Evolutionary conservation across 306 rosid species (phyloP).

Genomic region (Luffa aegyptiaca): DNA sequence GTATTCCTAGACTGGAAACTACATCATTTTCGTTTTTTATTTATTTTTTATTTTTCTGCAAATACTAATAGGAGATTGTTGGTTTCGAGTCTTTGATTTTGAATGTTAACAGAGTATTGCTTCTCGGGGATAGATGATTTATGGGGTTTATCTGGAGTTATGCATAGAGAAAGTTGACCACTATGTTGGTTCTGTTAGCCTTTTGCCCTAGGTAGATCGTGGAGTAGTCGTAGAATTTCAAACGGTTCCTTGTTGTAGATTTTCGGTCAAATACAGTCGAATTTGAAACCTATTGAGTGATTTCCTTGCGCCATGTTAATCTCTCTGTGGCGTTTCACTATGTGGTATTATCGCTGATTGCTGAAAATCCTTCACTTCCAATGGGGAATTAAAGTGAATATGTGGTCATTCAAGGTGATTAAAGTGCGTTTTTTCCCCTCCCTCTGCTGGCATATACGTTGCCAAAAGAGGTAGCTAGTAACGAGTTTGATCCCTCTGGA

Average conservation of each 20-base stretch:
- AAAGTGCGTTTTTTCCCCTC: not conserved
- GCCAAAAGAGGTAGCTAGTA: not conserved
- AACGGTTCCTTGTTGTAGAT: not conserved
- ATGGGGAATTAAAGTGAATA: not conserved
- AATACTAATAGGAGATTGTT: not conserved
- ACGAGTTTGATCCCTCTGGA: not conserved
- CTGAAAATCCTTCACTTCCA: not conserved
- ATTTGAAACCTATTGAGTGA: not conserved
- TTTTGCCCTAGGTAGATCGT: not conserved
- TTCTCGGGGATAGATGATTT: not conserved
- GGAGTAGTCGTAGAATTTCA: not conserved
- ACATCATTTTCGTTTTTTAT: constrained; percentile 2
- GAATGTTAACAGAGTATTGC: not conserved
- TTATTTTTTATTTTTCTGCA: not conserved
- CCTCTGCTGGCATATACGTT: not conserved
- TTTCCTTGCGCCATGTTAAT: not conserved
- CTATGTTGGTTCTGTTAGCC: not conserved
- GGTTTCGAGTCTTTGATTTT: not conserved
- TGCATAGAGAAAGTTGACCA: not conserved
- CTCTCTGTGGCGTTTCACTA: not conserved
- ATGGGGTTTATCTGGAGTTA: not conserved
- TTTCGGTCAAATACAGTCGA: not conserved
- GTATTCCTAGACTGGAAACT: not conserved
- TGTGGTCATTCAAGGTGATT: not conserved
- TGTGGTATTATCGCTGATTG: not conserved